phyloP scores from a whole-genome alignment of 2,329 filamentous ascomycete species.

The Cytospora chrysosperma region DNA sequence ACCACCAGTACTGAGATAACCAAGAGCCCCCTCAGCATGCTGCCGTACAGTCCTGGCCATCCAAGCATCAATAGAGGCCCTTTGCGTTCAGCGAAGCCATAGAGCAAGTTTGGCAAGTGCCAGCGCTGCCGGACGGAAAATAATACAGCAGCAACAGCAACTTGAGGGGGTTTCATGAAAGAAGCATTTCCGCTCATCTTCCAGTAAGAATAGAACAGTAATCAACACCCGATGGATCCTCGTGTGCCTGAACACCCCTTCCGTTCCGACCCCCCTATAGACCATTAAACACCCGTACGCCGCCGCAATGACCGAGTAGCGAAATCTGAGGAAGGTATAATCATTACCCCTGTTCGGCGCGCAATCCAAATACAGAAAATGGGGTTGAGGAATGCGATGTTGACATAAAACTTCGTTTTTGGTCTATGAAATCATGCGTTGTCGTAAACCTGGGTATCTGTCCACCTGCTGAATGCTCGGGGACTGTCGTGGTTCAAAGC shows the following conservation, averaged over 20 bases:
- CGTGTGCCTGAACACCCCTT: constrained; percentile 19
- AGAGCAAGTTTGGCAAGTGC: constrained; percentile 16
- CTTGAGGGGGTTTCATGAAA: constrained; percentile 8
- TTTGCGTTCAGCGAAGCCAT: constrained; percentile 18
- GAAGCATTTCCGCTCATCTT: constrained; percentile 4
- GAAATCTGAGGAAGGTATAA: constrained; percentile 22
- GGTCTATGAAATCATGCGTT: constrained; percentile 22
- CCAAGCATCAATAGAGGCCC: constrained; percentile 17
- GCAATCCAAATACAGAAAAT: constrained; percentile 19
- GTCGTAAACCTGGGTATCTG: constrained; percentile 20
- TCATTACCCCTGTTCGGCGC: constrained; percentile 13
- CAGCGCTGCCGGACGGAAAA: constrained; percentile 5
- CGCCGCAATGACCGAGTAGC: constrained; percentile 25
- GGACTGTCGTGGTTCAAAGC: constrained; percentile 14
- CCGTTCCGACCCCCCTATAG: constrained; percentile 8
- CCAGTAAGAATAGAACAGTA: constrained; percentile 14
- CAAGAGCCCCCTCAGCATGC: constrained; percentile 18
- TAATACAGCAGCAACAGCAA: constrained; percentile 20
- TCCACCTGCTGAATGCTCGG: constrained; percentile 12
- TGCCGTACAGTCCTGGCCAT: constrained; percentile 21
- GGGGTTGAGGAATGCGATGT: constrained; percentile 15
- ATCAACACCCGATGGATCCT: constrained; percentile 7
- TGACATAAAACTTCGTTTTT: constrained; percentile 20
- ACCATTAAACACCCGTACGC: constrained; percentile 24
- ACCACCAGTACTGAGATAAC: constrained; percentile 21